Evolutionary conservation across 2,329 filamentous ascomycete species (phyloP).

Genomic region (Tolypocladium nubicola): DNA sequence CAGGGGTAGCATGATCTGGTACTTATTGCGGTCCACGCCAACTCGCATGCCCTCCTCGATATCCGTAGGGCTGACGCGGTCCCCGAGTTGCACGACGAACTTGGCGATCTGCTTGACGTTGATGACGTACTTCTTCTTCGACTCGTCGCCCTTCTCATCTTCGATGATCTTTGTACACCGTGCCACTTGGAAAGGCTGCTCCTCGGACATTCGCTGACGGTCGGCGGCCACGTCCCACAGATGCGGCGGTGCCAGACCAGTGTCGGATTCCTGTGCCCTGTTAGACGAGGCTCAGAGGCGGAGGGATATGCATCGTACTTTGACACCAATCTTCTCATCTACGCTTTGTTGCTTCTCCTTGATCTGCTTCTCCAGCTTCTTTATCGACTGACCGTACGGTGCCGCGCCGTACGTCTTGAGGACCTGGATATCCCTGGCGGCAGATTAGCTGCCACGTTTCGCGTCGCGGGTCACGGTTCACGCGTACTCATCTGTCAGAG

Average conservation of each 20-base stretch:
- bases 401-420: slow-evolving; percentile 98
- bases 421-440: slow-evolving; percentile 86
- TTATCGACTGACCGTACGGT: slow-evolving; percentile 84
- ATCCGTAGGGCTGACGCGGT: slow-evolving; percentile 94
- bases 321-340: slow-evolving; percentile 94
- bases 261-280: slow-evolving; percentile 78
- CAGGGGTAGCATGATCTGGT: slow-evolving; percentile 92
- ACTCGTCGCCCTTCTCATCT: slow-evolving; percentile 81
- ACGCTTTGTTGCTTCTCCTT: slow-evolving; percentile 98
- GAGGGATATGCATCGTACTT: slow-evolving; percentile 33
- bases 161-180: slow-evolving; percentile 98
- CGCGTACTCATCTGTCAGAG: slow-evolving; percentile 86
- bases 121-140: slow-evolving; percentile 99
- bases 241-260: slow-evolving; percentile 93
- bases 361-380: slow-evolving; percentile 98
- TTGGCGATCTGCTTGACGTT: slow-evolving; percentile 99
- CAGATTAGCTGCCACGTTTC: slow-evolving; percentile 11
- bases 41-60: slow-evolving; percentile 99
- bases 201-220: slow-evolving; percentile 95
- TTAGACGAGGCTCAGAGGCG: slow-evolving; percentile 8
- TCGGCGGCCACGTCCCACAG: slow-evolving; percentile 98
- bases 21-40: slow-evolving; percentile 97
- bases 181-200: slow-evolving; percentile 94
- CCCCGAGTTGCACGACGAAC: slow-evolving; percentile 95
- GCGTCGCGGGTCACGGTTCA: not conserved